Base-by-base conservation (phyloP, 805 yeast species). In the Lipomyces starkeyi region DNA sequence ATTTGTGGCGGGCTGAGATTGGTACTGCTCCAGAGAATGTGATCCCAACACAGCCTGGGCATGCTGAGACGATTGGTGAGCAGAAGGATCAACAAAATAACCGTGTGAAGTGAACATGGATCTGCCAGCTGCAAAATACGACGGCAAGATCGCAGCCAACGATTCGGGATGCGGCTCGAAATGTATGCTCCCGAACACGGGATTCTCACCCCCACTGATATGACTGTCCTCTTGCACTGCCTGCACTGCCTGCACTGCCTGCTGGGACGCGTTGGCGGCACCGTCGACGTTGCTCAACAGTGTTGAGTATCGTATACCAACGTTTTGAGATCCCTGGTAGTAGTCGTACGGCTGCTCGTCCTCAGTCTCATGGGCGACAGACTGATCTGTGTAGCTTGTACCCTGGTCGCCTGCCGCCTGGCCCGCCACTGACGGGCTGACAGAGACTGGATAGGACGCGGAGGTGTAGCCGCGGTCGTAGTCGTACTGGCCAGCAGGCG, bases 331-430 rank as follows among this genome's bases (percentile, higher is more conserved):
- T 17, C n/a, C 49, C 22, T 13, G 49, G 49, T 43, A 43, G 49
- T 43, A 43, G 49, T 17, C 20, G 49, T 43, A 43, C 49, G 49
- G 49, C 49, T 43, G 49, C 49, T 43, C 49, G 20, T 43, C 49
- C 49, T 11, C 22, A 17, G 49, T 43, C 49, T 43, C 49, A 37
- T 37, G 40, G 40, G 40, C 40, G 40, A 37, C 40, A 37, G 40
- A 37, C 40, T 37, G 40, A 8, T 9, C 40, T 37, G 40, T 37
- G 40, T 37, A 37, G 40, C 40, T 11, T 13, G 40, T 37, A 37
- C 4, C 40, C 40, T 37, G 40, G 49, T 7, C n/a, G 20, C 49
- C 49, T 14, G 20, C 49, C 49, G 49, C 49, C 20, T 14, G 20
- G 20, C 20, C 20, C 3, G 49, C n/a, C n/a, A 17, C 49, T 22